A percentile compares a stretch with the other conserved stretches of the same genome.
phyloP scores from a whole-genome alignment of 805 yeast genomes.

The Nakazawaea ishiwadae region DNA sequence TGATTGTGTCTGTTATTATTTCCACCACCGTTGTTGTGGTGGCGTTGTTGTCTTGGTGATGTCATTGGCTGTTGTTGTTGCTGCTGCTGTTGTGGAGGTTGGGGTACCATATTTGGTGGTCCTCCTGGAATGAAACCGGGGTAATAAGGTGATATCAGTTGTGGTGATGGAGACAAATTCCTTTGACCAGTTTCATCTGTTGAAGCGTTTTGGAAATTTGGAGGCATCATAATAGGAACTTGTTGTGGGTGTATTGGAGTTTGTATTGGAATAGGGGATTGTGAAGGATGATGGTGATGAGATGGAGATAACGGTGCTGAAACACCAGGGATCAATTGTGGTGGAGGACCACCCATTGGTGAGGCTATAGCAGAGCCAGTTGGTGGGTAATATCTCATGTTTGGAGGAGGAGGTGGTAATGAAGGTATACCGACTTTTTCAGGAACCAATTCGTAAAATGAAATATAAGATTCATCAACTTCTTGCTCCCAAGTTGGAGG shows the following conservation, averaged over 20 bases:
- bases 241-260: conserved; percentile 9
- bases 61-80: neutral
- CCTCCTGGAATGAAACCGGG: conserved; percentile 4
- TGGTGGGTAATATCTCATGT: conserved; percentile 9
- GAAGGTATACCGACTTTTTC: conserved; percentile 22
- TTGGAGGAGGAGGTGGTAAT: conserved; percentile 13
- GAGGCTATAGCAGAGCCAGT: conserved; percentile 6
- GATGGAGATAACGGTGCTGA: conserved; percentile 9
- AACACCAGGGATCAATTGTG: conserved; percentile 11
- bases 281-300: conserved; percentile 3
- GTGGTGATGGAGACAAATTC: conserved; percentile 10
- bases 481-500: conserved; percentile 76
- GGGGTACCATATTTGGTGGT: conserved; percentile 3
- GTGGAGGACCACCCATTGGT: conserved; percentile 12
- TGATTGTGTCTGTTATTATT: neutral
- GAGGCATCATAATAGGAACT: conserved; percentile 11
- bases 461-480: conserved; percentile 50
- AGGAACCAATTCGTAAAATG: conserved; percentile 39
- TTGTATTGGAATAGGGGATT: conserved; percentile 7
- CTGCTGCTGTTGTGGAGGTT: conserved; percentile 1
- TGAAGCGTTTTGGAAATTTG: conserved; percentile 2
- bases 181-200: neutral
- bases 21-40: neutral
- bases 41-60: conserved; percentile 8
- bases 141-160: conserved; percentile 9